Base-by-base conservation (phyloP, 805 yeast species). In the Clavispora santaluciae region DNA sequence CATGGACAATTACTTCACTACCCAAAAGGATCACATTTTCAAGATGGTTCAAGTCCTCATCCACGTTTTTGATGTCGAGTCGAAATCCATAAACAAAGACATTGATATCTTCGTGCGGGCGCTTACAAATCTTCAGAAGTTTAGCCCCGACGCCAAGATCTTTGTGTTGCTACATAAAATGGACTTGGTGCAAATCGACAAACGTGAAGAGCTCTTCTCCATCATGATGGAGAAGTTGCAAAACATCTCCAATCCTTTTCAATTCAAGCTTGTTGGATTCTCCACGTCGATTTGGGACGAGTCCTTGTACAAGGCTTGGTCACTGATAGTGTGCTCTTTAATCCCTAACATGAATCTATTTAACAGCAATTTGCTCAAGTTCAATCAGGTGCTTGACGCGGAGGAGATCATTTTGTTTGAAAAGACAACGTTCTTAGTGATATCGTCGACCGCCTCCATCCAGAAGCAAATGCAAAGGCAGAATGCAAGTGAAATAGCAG, bases 271-370 rank as follows among this genome's bases (percentile, higher is more conserved):
- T 34, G 76, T 78, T 12, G 97, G 97, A 2, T 91, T 89, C 58
- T 91, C 96, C 5, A 93, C 98, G 0, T 86, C 96, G 1, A 91
- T 91, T 42, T 91, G 98, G 98, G 97, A 91, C 64, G 98, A 91
- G 61, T 81, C 91, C 55, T 69, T 91, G 43, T 93, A 91, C 61
- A 90, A 86, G 60, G 99, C 99, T 1, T 93, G 99, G 99, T 86
- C 96, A 2, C 86, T 82, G 37, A 91, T 93, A 44, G 97, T 93
- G 25, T 90, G 98, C 57, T 85, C 96, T 2, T 72, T 93, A 50
- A 91, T 93, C 42, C 97, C 99, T 11, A 91, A 93, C 55, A 90
- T 91, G 77, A 73, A 78, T 28, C 65, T 80, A 12, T 85, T 88
- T 55, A 91, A 91, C 60, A 76, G 76, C 43, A 84, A 86, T 56